phyloP scores from a whole-genome alignment of 208 protist genomes.

The Borovskyia barvae region DNA sequence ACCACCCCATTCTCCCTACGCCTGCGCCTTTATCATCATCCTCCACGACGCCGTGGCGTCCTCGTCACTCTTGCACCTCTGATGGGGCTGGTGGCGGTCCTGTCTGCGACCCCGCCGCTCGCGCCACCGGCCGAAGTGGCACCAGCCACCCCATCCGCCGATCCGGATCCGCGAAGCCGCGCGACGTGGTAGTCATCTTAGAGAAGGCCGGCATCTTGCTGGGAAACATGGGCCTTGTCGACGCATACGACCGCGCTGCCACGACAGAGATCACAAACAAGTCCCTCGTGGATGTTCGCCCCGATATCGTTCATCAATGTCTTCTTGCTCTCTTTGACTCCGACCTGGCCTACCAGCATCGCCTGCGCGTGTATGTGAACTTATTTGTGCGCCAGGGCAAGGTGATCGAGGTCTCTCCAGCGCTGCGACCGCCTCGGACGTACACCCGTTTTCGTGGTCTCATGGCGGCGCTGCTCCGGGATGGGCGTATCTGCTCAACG shows the following conservation, averaged over 20 bases:
- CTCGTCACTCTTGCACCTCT: no score
- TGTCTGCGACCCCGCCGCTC: not conserved
- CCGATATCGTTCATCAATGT: conserved; percentile 92
- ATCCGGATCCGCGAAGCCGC: conserved; percentile 18
- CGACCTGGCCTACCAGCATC: conserved; percentile 65
- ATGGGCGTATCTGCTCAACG: conserved; percentile 65
- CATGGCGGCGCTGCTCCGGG: conserved; percentile 72
- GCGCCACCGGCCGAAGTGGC: conserved; percentile 2
- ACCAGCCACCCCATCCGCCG: conserved; percentile 3
- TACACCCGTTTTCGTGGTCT: conserved; percentile 85
- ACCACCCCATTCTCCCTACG: not conserved
- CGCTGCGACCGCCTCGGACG: conserved; percentile 85
- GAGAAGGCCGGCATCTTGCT: conserved; percentile 82
- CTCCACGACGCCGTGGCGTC: not conserved
- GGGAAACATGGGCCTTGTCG: conserved; percentile 71
- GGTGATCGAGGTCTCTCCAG: conserved; percentile 85
- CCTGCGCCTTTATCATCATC: not conserved
- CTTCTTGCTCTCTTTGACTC: conserved; percentile 91
- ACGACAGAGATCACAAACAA: conserved; percentile 77
- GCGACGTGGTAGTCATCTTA: conserved; percentile 83
- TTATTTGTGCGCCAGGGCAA: conserved; percentile 65
- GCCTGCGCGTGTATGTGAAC: conserved; percentile 84
- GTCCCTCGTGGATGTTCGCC: conserved; percentile 72
- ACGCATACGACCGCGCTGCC: conserved; percentile 81
- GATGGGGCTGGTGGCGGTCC: not conserved